These are phyloP conservation scores for Phytophthora ohioensis DNA, from an alignment of 352 stramenopile genomes.

Conservation along the genomic window DNA sequence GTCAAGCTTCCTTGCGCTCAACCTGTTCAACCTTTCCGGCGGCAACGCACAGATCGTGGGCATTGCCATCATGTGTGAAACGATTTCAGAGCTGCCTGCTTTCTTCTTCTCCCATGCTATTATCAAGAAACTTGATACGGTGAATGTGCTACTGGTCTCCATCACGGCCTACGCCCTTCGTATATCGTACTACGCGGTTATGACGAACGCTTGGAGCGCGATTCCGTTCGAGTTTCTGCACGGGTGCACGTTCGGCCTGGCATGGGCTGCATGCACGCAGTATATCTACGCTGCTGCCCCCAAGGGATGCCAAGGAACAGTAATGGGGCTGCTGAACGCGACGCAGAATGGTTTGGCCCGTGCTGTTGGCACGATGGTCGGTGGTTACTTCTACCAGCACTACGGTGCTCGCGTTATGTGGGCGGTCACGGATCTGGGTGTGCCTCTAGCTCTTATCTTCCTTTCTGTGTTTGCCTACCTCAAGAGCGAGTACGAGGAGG, in stretches of 20 bases:
- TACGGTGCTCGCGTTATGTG: slow-evolving; percentile 66
- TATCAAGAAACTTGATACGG: slow-evolving; percentile 66
- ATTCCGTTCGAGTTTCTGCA: slow-evolving; percentile 72
- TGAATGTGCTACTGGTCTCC: slow-evolving; percentile 63
- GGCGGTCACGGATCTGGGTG: slow-evolving; percentile 58
- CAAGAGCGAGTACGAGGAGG: slow-evolving; percentile 44
- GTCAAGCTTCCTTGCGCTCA: slow-evolving; percentile 75
- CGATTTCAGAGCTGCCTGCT: slow-evolving; percentile 69
- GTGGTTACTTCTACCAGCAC: slow-evolving; percentile 68
- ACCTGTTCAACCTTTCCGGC: slow-evolving; percentile 77
- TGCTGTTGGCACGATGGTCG: slow-evolving; percentile 58
- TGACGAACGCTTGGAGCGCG: slow-evolving; percentile 67
- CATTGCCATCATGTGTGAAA: slow-evolving; percentile 53
- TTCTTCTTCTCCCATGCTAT: slow-evolving; percentile 80
- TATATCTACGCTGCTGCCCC: slow-evolving; percentile 61
- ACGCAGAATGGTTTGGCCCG: slow-evolving; percentile 66
- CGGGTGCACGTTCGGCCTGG: slow-evolving; percentile 58
- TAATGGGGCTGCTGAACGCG: slow-evolving; percentile 67
- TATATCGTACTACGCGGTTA: slow-evolving; percentile 63
- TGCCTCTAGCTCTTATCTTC: slow-evolving; percentile 58
- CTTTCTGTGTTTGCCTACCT: slow-evolving; percentile 57
- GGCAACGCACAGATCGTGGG: slow-evolving; percentile 74
- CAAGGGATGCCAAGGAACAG: slow-evolving; percentile 55
- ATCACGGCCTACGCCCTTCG: slow-evolving; percentile 59
- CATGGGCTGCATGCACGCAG: slow-evolving; percentile 63